A percentile compares a stretch with the other conserved stretches of the same genome.
Evolutionary conservation across 352 stramenopile species (phyloP).

Genomic region (Elongisporangium senticosum): DNA sequence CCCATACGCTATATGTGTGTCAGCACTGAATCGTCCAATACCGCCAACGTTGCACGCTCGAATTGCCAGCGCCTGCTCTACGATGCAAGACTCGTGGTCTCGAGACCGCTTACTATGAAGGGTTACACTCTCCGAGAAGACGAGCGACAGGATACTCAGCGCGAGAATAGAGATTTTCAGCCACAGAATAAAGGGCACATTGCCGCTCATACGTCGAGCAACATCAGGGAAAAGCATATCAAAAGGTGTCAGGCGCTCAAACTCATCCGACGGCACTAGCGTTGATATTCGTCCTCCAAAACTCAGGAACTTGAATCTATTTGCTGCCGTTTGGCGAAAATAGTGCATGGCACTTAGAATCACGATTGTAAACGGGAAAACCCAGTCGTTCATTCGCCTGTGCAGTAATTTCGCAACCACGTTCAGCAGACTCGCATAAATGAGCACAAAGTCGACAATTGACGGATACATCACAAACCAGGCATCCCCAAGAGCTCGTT

Average conservation of each 20-base stretch:
- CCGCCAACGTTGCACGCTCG: constrained; percentile 1
- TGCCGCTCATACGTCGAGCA: constrained; percentile 9
- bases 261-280: constrained; percentile 9
- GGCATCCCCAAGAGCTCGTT: constrained; percentile 10
- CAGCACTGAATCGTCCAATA: constrained; percentile 1
- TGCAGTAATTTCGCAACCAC: constrained; percentile 4
- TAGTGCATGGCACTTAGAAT: constrained; percentile 13
- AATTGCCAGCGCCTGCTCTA: constrained; percentile 1
- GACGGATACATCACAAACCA: constrained; percentile 31
- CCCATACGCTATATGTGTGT: too few species aligned
- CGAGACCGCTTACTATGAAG: too few species aligned
- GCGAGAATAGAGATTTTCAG: constrained; percentile 9
- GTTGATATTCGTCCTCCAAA: constrained; percentile 2
- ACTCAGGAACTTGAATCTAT: neutral
- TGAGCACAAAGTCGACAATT: constrained; percentile 19
- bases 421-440: constrained; percentile 23
- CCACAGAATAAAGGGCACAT: constrained; percentile 3
- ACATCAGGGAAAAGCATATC: constrained; percentile 10
- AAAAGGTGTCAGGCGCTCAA: neutral
- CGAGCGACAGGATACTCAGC: constrained; percentile 8
- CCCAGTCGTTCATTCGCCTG: constrained; percentile 15
- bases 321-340: neutral
- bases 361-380: constrained; percentile 21
- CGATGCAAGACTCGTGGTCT: constrained; percentile 4
- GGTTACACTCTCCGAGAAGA: constrained; percentile 7